Evolutionary conservation across 2,329 filamentous ascomycete genomes (phyloP).

Genomic region (Trichoderma koningiopsis): DNA sequence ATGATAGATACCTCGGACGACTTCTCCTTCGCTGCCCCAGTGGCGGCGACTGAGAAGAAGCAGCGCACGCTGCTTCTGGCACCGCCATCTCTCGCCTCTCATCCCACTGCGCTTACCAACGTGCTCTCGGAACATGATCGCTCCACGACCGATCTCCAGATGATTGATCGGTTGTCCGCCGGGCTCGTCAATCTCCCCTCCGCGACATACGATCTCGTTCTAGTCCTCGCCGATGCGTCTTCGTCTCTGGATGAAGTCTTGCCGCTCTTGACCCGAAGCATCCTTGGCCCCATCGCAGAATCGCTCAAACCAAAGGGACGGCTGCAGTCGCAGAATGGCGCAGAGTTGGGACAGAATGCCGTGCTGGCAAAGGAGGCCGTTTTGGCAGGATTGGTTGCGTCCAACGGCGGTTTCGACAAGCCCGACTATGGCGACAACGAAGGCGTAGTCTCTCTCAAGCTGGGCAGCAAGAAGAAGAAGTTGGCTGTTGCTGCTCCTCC

Average conservation of each 20-base stretch:
- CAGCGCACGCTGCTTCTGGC: constrained; percentile 78
- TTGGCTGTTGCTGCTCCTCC: constrained; percentile 27
- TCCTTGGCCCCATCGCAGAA: constrained; percentile 23
- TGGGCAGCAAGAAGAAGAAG: constrained; percentile 44
- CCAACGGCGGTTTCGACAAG: constrained; percentile 70
- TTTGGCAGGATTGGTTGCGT: constrained; percentile 73
- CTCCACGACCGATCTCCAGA: constrained; percentile 82
- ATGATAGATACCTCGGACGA: constrained; percentile 60
- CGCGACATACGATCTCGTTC: constrained; percentile 78
- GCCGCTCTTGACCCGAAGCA: constrained; percentile 60
- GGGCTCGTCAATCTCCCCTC: constrained; percentile 77
- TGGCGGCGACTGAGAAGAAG: constrained; percentile 37
- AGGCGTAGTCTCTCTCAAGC: constrained; percentile 57
- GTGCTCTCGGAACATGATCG: constrained; percentile 76
- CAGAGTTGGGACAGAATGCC: background rate
- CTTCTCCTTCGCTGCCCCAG: constrained; percentile 42
- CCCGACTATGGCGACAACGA: constrained; percentile 56
- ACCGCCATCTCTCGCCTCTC: constrained; percentile 84
- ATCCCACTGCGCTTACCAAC: constrained; percentile 74
- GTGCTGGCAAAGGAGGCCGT: constrained; percentile 67
- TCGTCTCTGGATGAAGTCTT: constrained; percentile 55
- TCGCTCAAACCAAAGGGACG: constrained; percentile 25
- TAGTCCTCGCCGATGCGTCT: constrained; percentile 73
- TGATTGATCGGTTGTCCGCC: constrained; percentile 89
- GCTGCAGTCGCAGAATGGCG: constrained; percentile 23